Percentiles rank a stretch among this genome's conserved stretches.
These are phyloP conservation scores for Penicillium brevicompactum DNA, from an alignment of 2,329 filamentous ascomycete genomes.

Conservation along the genomic window DNA sequence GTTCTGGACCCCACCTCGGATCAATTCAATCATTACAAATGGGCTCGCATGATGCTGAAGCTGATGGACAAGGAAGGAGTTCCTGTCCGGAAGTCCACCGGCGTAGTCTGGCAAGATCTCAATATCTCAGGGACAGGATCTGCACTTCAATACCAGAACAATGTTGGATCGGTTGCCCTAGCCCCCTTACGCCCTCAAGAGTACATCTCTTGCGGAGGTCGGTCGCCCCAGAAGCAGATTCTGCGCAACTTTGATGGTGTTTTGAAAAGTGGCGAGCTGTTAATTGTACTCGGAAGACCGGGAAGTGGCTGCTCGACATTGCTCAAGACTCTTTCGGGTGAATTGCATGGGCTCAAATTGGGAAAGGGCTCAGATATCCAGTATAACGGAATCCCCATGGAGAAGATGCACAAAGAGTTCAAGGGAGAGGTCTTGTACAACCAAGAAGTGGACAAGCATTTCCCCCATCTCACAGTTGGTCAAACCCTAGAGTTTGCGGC, in stretches of 20 bases:
- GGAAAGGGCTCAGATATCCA: slow-evolving; percentile 73
- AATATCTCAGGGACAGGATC: slow-evolving; percentile 68
- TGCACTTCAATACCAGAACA: slow-evolving; percentile 69
- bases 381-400: slow-evolving; percentile 67
- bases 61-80: slow-evolving; percentile 59
- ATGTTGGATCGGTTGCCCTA: slow-evolving; percentile 61
- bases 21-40: slow-evolving; percentile 58
- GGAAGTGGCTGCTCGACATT: slow-evolving; percentile 71
- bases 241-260: slow-evolving; percentile 57
- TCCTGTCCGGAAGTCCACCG: slow-evolving; percentile 53
- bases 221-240: slow-evolving; percentile 57
- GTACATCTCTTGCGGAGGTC: slow-evolving; percentile 49
- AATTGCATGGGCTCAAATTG: slow-evolving; percentile 76
- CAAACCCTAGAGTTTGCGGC: slow-evolving; percentile 79
- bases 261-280: slow-evolving; percentile 52
- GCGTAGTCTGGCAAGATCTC: slow-evolving; percentile 66
- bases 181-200: slow-evolving; percentile 62
- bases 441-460: slow-evolving; percentile 49
- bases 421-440: slow-evolving; percentile 36
- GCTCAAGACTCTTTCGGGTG: slow-evolving; percentile 79
- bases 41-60: slow-evolving; percentile 52
- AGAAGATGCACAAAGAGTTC: slow-evolving; percentile 69
- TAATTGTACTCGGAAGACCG: slow-evolving; percentile 44
- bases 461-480: slow-evolving; percentile 65
- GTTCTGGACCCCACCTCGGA: slow-evolving; percentile 55